These are phyloP conservation scores for Podaxis sp. DNA, from an alignment of 768 basidiomycete species.

Conservation along the genomic window DNA sequence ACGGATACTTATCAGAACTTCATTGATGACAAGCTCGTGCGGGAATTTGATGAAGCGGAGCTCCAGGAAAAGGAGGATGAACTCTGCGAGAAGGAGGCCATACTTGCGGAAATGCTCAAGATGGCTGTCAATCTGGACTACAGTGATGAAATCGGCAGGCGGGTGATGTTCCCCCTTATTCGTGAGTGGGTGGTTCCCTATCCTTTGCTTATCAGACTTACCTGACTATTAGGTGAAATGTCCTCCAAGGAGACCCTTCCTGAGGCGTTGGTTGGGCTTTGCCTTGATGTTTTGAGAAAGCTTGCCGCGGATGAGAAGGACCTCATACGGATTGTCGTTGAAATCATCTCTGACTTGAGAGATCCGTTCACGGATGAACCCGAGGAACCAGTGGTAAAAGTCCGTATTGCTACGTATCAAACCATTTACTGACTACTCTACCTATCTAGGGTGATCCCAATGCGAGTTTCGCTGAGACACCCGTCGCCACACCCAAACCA, in stretches of 20 bases:
- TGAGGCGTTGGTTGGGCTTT: conserved; percentile 63
- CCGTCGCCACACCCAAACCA: conserved; percentile 23
- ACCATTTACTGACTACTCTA: not conserved
- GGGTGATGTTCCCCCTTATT: conserved; percentile 85
- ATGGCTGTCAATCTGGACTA: conserved; percentile 85
- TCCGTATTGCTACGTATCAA: not conserved
- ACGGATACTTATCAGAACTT: conserved; percentile 24
- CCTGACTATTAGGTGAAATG: conserved; percentile 64
- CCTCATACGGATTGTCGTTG: conserved; percentile 85
- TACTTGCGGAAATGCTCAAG: conserved; percentile 80
- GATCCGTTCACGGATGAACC: conserved; percentile 44
- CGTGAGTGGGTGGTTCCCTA: conserved; percentile 48
- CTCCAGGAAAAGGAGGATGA: conserved; percentile 45
- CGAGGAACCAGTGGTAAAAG: conserved; percentile 10
- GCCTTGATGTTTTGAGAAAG: conserved; percentile 79
- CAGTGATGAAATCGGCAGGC: conserved; percentile 85
- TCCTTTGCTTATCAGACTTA: conserved; percentile 1
- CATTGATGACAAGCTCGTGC: conserved; percentile 25
- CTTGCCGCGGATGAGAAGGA: conserved; percentile 78
- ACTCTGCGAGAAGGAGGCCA: conserved; percentile 53
- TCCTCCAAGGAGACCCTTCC: conserved; percentile 71
- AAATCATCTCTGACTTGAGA: conserved; percentile 81
- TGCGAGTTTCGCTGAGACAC: conserved; percentile 29
- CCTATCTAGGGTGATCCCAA: conserved; percentile 21
- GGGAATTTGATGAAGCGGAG: conserved; percentile 32